phyloP scores from a whole-genome alignment of 495 filamentous ascomycete genomes.

The Aspergillus affinis region DNA sequence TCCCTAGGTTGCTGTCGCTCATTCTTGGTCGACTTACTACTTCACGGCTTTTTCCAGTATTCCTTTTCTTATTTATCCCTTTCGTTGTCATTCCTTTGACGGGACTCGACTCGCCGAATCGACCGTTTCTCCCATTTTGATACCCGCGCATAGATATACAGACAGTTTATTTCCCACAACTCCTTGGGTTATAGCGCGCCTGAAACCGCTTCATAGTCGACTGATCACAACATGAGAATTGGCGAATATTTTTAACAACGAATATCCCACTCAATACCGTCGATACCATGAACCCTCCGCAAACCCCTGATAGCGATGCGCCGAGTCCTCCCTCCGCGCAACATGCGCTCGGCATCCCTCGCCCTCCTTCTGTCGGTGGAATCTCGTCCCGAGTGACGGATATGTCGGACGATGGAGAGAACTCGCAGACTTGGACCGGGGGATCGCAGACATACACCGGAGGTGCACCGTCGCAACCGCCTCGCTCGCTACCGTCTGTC shows the following conservation, averaged over 20 bases:
- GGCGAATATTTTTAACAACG: conserved; percentile 13
- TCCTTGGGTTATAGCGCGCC: conserved; percentile 1
- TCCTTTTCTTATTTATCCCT: background rate
- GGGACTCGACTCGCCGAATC: background rate
- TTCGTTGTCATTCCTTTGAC: conserved; percentile 21
- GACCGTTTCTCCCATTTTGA: conserved; percentile 2
- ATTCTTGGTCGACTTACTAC: conserved; percentile 10
- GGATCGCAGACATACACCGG: conserved; percentile 37
- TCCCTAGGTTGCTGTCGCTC: conserved; percentile 19
- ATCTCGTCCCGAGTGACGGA: conserved; percentile 88
- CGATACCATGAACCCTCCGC: background rate
- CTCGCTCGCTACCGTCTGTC: conserved; percentile 46
- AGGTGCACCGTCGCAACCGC: conserved; percentile 40
- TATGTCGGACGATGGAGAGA: conserved; percentile 54
- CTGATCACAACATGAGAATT: conserved; percentile 24
- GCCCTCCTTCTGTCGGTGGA: conserved; percentile 51
- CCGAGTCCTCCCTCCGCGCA: conserved; percentile 23
- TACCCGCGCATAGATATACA: conserved; percentile 3
- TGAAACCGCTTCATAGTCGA: background rate
- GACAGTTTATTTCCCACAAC: background rate
- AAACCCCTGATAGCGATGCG: conserved; percentile 27
- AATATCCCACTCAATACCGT: background rate
- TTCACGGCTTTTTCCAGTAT: background rate
- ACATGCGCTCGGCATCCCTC: conserved; percentile 43
- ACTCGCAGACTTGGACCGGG: conserved; percentile 37